These are phyloP conservation scores for Ilyonectria destructans DNA, from an alignment of 2,329 filamentous ascomycete species.

Conservation along the genomic window DNA sequence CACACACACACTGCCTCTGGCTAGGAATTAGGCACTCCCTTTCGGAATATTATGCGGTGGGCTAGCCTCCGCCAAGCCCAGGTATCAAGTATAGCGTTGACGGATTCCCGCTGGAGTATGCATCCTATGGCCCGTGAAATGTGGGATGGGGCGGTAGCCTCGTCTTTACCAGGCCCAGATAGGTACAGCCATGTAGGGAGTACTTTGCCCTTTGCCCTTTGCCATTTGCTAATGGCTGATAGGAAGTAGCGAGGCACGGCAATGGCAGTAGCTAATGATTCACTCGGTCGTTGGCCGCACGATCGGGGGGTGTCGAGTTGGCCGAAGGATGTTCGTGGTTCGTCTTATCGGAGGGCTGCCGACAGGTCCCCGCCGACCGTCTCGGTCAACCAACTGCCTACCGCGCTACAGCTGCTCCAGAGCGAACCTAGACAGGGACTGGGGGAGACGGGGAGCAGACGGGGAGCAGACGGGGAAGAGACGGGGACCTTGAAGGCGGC, in stretches of 20 bases:
- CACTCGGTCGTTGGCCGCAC: neutral
- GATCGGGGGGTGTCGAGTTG: constrained; percentile 14
- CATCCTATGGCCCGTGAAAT: constrained; percentile 15
- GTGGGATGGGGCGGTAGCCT: constrained; percentile 1
- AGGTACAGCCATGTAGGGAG: neutral
- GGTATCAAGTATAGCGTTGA: constrained; percentile 36
- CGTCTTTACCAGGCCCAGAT: neutral
- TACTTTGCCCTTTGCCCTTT: neutral
- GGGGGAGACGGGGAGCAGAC: constrained; percentile 20
- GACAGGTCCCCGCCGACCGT: constrained; percentile 11
- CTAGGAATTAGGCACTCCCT: constrained; percentile 39
- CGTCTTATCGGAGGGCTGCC: constrained; percentile 21
- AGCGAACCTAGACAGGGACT: constrained; percentile 31
- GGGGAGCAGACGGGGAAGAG: constrained; percentile 19
- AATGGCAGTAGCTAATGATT: neutral
- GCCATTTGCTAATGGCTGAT: neutral
- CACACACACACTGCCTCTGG: constrained; percentile 32
- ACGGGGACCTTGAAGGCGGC: constrained; percentile 27
- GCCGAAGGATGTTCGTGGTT: constrained; percentile 12
- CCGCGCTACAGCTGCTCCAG: constrained; percentile 32
- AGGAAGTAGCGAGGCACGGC: neutral
- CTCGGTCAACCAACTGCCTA: constrained; percentile 25
- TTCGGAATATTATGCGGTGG: constrained; percentile 48
- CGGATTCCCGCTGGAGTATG: constrained; percentile 22
- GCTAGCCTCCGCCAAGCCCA: constrained; percentile 40